A percentile compares a stretch with the other conserved stretches of the same genome.
Evolutionary conservation across 345 rosid species (phyloP).

Genomic region (Eucalyptus rudis): DNA sequence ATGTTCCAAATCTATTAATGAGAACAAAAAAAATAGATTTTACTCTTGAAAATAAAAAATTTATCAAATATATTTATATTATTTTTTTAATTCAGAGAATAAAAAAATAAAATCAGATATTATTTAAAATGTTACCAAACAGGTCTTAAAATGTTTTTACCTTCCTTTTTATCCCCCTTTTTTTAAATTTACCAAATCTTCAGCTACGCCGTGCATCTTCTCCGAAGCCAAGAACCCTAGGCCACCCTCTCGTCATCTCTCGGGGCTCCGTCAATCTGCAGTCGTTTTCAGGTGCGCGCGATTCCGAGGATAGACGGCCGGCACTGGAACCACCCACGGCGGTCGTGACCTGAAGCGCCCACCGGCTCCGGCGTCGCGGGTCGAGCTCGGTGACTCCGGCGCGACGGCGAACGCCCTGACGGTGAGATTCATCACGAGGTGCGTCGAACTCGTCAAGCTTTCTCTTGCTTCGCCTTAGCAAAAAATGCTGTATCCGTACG

Average conservation of each 20-base stretch:
- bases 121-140: too few species aligned
- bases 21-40: too few species aligned
- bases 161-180: not conserved
- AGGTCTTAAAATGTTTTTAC: not conserved
- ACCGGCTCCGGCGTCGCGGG: not conserved
- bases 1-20: rapidly evolving
- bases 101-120: too few species aligned
- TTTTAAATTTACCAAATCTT: not conserved
- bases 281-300: not conserved
- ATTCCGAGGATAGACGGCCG: not conserved
- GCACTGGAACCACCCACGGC: not conserved
- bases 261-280: not conserved
- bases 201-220: not conserved
- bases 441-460: not conserved
- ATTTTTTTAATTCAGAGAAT: too few species aligned
- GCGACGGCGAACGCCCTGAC: not conserved
- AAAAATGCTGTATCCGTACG: not conserved
- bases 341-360: not conserved
- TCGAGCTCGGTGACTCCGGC: not conserved
- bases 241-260: not conserved
- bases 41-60: too few species aligned
- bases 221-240: not conserved
- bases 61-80: too few species aligned
- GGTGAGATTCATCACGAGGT: not conserved
- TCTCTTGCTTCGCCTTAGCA: not conserved